Evolutionary conservation across 148 eudicot species (phyloP).

Genomic region (Chenopodium quinoa): DNA sequence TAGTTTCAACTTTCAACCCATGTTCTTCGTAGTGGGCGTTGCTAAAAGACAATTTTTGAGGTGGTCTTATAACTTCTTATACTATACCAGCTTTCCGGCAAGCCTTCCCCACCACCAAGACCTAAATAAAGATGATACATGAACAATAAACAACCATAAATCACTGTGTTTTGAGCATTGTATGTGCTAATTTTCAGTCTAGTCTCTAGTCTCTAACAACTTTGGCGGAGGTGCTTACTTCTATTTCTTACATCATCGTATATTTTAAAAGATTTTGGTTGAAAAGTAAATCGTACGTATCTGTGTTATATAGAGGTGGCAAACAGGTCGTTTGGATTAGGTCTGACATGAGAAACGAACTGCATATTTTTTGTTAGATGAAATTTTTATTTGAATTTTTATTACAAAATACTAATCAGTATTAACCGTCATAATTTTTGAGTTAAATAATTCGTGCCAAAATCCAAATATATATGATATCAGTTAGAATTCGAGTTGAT

Average conservation of each 20-base stretch:
- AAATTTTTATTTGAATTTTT: too few relatives aligned
- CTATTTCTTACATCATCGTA: neutral
- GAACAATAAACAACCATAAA: neutral
- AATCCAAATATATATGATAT: too few relatives aligned
- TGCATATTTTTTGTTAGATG: too few relatives aligned
- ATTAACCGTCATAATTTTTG: too few relatives aligned
- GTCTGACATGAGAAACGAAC: too few relatives aligned
- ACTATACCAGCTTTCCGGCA: neutral
- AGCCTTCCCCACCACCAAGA: neutral
- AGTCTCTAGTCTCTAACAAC: neutral
- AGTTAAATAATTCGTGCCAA: too few relatives aligned
- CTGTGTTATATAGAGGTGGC: too few relatives aligned
- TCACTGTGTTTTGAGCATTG: neutral
- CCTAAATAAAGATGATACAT: neutral
- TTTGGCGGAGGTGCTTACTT: neutral
- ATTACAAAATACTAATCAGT: too few relatives aligned
- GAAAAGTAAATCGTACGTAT: too few relatives aligned
- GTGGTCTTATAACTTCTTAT: neutral
- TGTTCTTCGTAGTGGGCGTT: neutral
- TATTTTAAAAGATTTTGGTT: neutral
- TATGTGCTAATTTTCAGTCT: neutral
- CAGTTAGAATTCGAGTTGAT: too few relatives aligned
- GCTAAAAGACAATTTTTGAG: neutral
- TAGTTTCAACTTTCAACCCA: neutral
- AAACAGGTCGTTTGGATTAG: too few relatives aligned